These are phyloP conservation scores for Kwoniella shandongensis DNA, from an alignment of 768 basidiomycete genomes.

Conservation along the genomic window DNA sequence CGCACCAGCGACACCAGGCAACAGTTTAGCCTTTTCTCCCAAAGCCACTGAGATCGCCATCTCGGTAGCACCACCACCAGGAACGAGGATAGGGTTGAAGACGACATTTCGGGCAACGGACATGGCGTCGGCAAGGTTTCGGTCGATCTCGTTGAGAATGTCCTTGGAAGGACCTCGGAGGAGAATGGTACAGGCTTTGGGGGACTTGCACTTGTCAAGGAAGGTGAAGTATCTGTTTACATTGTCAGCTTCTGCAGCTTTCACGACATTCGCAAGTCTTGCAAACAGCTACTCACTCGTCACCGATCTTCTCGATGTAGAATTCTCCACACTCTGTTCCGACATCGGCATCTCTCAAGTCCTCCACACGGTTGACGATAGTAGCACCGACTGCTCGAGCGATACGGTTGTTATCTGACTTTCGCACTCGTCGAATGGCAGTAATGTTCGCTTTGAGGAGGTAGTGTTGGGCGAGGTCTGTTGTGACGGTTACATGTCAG, in stretches of 20 bases:
- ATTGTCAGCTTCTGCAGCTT: not conserved
- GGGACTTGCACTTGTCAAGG: conserved; percentile 82
- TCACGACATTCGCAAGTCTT: not conserved
- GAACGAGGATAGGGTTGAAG: conserved; percentile 90
- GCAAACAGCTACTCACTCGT: conserved; percentile 63
- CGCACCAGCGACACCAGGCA: conserved; percentile 86
- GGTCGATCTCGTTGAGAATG: conserved; percentile 95
- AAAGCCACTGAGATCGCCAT: conserved; percentile 94
- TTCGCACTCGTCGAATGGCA: conserved; percentile 94
- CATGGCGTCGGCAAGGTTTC: conserved; percentile 97
- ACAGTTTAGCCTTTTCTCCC: conserved; percentile 65
- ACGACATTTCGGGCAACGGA: conserved; percentile 94
- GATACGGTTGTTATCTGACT: conserved; percentile 98
- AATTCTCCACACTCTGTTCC: conserved; percentile 95
- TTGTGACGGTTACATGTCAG: not conserved
- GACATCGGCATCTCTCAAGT: conserved; percentile 85
- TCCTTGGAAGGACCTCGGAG: conserved; percentile 98
- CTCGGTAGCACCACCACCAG: conserved; percentile 95
- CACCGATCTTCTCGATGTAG: conserved; percentile 93
- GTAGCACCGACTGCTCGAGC: conserved; percentile 93
- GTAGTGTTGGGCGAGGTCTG: conserved; percentile 90
- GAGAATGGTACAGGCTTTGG: conserved; percentile 97
- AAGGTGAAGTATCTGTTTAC: conserved; percentile 87
- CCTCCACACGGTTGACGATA: conserved; percentile 94
- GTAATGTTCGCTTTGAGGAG: conserved; percentile 83